A percentile compares a stretch with the other conserved stretches of the same genome.
Conservation (phyloP, 768 basidiomycete species). For the Mycena filopes region DNA sequence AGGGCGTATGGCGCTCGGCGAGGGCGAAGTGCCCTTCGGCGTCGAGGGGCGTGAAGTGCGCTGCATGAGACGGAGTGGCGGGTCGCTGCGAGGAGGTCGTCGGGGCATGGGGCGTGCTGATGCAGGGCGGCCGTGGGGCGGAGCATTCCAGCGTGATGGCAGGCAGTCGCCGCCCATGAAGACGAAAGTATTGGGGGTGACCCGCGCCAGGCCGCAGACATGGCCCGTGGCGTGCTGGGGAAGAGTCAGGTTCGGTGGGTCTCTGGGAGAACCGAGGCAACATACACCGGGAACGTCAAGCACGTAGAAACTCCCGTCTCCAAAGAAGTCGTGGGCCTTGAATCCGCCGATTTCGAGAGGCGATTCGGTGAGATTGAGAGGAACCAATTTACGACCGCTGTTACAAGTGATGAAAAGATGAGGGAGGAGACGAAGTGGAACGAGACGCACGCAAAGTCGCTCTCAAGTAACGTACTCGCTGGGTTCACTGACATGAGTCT, state of each 20-base stretch:
- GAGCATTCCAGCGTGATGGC: constrained; percentile 32
- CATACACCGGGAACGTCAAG: constrained; percentile 32
- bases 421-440: too few relatives aligned
- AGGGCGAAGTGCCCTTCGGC: constrained; percentile 12
- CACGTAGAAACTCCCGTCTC: constrained; percentile 36
- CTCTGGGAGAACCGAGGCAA: neutral
- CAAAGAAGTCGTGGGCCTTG: constrained; percentile 33
- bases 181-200: constrained; percentile 29
- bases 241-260: too few relatives aligned
- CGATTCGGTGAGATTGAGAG: constrained; percentile 15
- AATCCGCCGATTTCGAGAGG: constrained; percentile 29
- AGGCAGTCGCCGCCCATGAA: constrained; percentile 34
- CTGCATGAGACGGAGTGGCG: constrained; percentile 11
- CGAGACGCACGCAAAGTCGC: too few relatives aligned
- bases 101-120: constrained; percentile 29
- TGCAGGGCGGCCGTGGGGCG: constrained; percentile 35
- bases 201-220: constrained; percentile 31
- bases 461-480: too few relatives aligned
- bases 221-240: constrained; percentile 34
- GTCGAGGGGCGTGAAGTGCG: constrained; percentile 10
- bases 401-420: neutral
- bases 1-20: constrained; percentile 13
- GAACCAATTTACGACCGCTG: constrained; percentile 30
- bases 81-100: constrained; percentile 4
- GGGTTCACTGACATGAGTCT: too few relatives aligned